Evolutionary conservation across 345 rosid species (phyloP).

Genomic region (Camelina hispida): DNA sequence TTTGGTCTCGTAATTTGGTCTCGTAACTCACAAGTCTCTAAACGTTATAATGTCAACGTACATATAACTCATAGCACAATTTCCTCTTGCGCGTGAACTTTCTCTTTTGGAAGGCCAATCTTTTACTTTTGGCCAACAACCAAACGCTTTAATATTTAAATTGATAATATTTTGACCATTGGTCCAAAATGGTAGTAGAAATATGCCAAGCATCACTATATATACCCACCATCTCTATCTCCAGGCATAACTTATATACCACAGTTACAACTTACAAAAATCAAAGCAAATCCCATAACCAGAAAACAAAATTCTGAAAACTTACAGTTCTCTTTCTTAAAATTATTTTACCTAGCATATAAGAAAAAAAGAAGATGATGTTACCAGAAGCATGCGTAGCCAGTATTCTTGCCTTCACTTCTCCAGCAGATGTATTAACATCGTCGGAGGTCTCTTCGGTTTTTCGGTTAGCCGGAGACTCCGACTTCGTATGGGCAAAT

Average conservation of each 20-base stretch:
- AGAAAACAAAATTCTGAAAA: not conserved
- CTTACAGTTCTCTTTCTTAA: not conserved
- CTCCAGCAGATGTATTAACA: slow-evolving; percentile 62
- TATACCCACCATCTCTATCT: slow-evolving; percentile 18
- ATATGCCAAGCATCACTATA: slow-evolving; percentile 17
- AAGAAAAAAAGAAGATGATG: slow-evolving; percentile 21
- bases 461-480: slow-evolving; percentile 65
- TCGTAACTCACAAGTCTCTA: too few species aligned
- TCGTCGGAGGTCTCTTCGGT: slow-evolving; percentile 53
- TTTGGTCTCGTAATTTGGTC: too few species aligned
- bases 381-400: slow-evolving; percentile 73
- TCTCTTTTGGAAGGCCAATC: not conserved
- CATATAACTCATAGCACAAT: not conserved
- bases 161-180: slow-evolving; percentile 11
- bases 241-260: slow-evolving; percentile 1
- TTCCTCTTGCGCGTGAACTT: slow-evolving; percentile 5
- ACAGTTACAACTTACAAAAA: not conserved
- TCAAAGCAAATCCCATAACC: slow-evolving; percentile 14
- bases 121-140: not conserved
- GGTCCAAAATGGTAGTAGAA: slow-evolving; percentile 24
- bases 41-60: too few species aligned
- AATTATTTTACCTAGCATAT: not conserved
- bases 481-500: slow-evolving; percentile 63
- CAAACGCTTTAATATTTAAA: not conserved
- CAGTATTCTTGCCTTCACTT: slow-evolving; percentile 57